Evolutionary conservation across 306 rosid genomes (phyloP).

Genomic region (Trichosanthes cucumerina): DNA sequence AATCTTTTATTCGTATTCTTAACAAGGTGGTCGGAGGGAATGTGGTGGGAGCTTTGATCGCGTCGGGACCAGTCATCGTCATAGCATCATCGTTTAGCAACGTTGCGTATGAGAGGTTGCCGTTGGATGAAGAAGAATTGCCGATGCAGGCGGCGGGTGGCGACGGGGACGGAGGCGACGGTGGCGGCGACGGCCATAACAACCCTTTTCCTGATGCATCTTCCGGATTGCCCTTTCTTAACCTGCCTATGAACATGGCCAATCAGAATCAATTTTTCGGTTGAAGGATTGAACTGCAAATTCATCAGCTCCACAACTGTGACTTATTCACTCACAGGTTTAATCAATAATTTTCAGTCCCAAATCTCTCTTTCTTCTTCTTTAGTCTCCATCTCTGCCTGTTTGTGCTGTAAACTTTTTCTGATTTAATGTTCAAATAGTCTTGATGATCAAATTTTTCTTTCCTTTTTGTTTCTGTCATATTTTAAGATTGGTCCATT

Average conservation of each 20-base stretch:
- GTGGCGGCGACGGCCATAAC: background rate
- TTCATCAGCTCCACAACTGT: background rate
- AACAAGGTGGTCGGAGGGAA: slow-evolving; percentile 12
- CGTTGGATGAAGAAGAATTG: slow-evolving; percentile 12
- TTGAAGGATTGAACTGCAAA: slow-evolving; percentile 3
- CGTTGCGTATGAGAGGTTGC: slow-evolving; percentile 16
- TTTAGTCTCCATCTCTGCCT: background rate
- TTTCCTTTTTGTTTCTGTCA: background rate
- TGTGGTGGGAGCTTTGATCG: slow-evolving; percentile 20
- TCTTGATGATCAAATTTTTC: background rate
- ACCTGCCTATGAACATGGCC: slow-evolving; percentile 8
- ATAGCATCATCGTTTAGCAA: slow-evolving; percentile 15
- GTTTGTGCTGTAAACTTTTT: slow-evolving; percentile 1
- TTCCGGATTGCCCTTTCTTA: slow-evolving; percentile 6
- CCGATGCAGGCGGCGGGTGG: background rate
- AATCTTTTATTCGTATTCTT: background rate
- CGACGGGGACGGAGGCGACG: background rate
- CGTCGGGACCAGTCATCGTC: slow-evolving; percentile 12
- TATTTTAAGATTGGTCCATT: background rate
- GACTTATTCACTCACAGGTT: slow-evolving; percentile 1
- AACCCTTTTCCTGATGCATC: slow-evolving; percentile 3
- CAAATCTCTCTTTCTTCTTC: background rate
- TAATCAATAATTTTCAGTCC: background rate
- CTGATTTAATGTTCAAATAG: background rate
- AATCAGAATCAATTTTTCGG: slow-evolving; percentile 14